Base-by-base conservation (phyloP, 1,284 basidiomycete species). In the Hortiboletus rubellus region DNA sequence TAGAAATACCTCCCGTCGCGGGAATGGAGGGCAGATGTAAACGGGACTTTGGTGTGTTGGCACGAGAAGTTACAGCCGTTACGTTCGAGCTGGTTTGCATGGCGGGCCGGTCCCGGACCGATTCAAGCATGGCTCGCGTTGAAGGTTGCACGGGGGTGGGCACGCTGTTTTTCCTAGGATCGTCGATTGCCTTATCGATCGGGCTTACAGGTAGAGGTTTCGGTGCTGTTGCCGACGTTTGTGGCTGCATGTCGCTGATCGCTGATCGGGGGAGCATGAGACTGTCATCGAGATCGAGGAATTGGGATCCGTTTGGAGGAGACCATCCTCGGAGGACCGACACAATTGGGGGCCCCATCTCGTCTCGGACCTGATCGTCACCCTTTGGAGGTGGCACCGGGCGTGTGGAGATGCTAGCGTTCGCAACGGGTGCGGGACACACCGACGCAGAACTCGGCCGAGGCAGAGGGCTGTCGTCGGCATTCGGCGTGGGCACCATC, bases 231-330 rank as follows among this genome's bases (percentile, higher is more conserved):
- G 0, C 15, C 5, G 31, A 15, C 2, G 31, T 30, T 11, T 43
- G 49, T 8, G 24, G 47, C 3, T 49, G 53, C 11, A 15, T 9
- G 5, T 54, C 24, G 1, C 18, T 31, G 11, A 22, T 56, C n/a
- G 5, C 14, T 22, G 55, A 18, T 36, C 66, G 50, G 33, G 60
- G 54, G n/a, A 46, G 7, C 43, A 59, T 45, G 18, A 69, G 43
- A 7, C 36, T 49, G 22, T 64, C 60, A 17, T 65, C 66, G 22
- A 69, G 57, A 24, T 72, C 71, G 34, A 69, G 50, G 36, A 59
- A 70, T 43, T 60, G 64, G 12, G 53, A 69, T 37, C 71, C 69
- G 7, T 51, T 46, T 15, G 68, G 64, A 51, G 67, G 67, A 2
- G 55, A 51, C 67, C 67, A 69, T 51, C 67, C 71, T 7, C 34